These are phyloP conservation scores for Mariannaea elegans DNA, from an alignment of 2,329 filamentous ascomycete genomes.

Conservation along the genomic window DNA sequence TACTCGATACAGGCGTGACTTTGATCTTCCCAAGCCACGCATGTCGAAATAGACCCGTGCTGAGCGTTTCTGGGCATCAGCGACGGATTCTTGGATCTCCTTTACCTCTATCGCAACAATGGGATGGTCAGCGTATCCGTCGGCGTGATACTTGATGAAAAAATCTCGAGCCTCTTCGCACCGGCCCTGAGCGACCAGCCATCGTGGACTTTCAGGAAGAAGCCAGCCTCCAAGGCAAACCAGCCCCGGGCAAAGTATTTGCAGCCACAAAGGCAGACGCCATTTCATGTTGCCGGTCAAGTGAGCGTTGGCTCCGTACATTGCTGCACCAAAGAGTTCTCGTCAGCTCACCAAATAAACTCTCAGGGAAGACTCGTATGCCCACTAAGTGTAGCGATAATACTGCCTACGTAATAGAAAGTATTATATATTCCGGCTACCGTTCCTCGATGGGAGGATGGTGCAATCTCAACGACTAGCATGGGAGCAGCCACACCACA, in stretches of 20 bases:
- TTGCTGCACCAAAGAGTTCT: constrained; percentile 15
- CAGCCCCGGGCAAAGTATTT: constrained; percentile 29
- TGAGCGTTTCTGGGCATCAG: constrained; percentile 38
- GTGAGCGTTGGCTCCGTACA: constrained; percentile 32
- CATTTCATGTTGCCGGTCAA: constrained; percentile 29
- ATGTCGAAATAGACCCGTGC: constrained; percentile 49
- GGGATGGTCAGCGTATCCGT: constrained; percentile 61
- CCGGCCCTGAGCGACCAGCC: constrained; percentile 43
- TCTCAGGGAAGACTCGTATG: neutral
- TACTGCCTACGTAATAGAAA: constrained; percentile 50
- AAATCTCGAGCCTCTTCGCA: neutral
- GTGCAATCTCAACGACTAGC: constrained; percentile 68
- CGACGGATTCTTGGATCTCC: constrained; percentile 44
- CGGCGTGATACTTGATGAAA: constrained; percentile 55
- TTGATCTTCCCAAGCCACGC: constrained; percentile 44
- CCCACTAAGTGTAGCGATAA: constrained; percentile 7
- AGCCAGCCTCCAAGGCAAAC: constrained; percentile 49
- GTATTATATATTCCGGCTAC: constrained; percentile 63
- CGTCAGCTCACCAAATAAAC: too few relatives aligned
- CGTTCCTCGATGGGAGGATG: constrained; percentile 65
- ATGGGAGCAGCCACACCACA: constrained; percentile 65
- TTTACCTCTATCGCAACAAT: constrained; percentile 50
- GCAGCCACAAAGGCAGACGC: constrained; percentile 30
- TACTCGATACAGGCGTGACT: constrained; percentile 45
- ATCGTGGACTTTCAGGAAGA: constrained; percentile 69